phyloP scores from a whole-genome alignment of 306 rosid species.

The Prunus mira region DNA sequence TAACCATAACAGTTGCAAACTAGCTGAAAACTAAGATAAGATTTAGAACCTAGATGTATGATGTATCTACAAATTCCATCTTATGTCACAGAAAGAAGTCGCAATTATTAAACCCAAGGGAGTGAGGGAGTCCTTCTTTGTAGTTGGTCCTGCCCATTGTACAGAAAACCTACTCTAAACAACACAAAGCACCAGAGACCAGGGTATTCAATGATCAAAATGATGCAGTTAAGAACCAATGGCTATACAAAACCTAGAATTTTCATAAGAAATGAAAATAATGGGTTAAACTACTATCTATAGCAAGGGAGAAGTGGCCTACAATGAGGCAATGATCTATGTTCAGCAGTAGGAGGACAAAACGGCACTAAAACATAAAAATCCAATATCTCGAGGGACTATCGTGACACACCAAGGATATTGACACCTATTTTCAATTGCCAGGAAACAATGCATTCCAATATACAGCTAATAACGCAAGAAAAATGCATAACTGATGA shows the following conservation, averaged over 20 bases:
- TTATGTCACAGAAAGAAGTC: background rate
- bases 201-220: background rate
- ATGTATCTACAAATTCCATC: background rate
- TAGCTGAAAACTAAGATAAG: background rate
- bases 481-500: background rate
- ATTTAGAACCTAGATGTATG: background rate
- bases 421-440: background rate
- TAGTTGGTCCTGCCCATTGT: background rate
- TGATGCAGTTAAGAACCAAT: background rate
- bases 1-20: background rate
- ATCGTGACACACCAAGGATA: background rate
- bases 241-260: background rate
- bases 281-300: background rate
- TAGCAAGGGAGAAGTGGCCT: background rate
- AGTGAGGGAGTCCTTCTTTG: background rate
- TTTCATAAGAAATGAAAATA: background rate
- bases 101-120: background rate
- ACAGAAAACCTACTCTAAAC: background rate
- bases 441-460: background rate
- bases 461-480: conserved; percentile 4
- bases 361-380: background rate
- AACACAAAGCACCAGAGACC: background rate
- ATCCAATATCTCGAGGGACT: background rate
- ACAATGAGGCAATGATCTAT: background rate
- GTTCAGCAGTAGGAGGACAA: background rate